Evolutionary conservation across 2,329 filamentous ascomycete species (phyloP).

Genomic region (Sarocladiaceae sp.): DNA sequence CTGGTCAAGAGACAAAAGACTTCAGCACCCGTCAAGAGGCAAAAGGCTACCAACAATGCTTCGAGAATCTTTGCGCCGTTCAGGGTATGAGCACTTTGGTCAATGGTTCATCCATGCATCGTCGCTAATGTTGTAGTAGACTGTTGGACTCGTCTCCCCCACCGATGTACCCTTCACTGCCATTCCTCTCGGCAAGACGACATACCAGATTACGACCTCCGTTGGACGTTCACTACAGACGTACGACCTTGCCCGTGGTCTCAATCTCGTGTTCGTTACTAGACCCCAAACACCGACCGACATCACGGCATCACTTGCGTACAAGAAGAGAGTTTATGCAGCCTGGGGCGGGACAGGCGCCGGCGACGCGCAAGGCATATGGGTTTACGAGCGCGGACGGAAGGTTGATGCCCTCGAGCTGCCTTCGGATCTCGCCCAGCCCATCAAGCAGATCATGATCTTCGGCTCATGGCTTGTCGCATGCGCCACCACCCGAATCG

Average conservation of each 20-base stretch:
- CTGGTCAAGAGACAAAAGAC: slow-evolving; percentile 73
- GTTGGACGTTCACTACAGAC: slow-evolving; percentile 88
- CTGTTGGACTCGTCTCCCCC: slow-evolving; percentile 86
- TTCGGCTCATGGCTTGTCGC: slow-evolving; percentile 91
- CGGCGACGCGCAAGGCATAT: slow-evolving; percentile 60
- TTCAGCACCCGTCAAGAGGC: slow-evolving; percentile 30
- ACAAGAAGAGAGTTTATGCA: slow-evolving; percentile 82
- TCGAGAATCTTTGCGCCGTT: slow-evolving; percentile 92
- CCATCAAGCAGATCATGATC: slow-evolving; percentile 69
- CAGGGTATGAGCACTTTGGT: slow-evolving; percentile 63
- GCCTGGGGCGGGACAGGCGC: slow-evolving; percentile 68
- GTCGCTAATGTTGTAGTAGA: slow-evolving; percentile 47
- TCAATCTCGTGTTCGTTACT: slow-evolving; percentile 90
- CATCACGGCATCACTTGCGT: slow-evolving; percentile 82
- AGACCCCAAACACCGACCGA: slow-evolving; percentile 78
- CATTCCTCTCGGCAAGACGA: slow-evolving; percentile 83
- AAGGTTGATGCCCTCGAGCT: slow-evolving; percentile 69
- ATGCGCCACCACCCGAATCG: slow-evolving; percentile 66
- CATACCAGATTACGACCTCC: slow-evolving; percentile 95
- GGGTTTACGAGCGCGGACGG: slow-evolving; percentile 89
- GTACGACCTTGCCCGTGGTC: slow-evolving; percentile 83
- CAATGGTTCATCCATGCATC: too few species aligned
- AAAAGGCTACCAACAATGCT: slow-evolving; percentile 36
- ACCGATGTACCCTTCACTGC: slow-evolving; percentile 86
- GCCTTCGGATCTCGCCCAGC: slow-evolving; percentile 59